Evolutionary conservation across 495 filamentous ascomycete species (phyloP).

Genomic region (Podospora sp.): DNA sequence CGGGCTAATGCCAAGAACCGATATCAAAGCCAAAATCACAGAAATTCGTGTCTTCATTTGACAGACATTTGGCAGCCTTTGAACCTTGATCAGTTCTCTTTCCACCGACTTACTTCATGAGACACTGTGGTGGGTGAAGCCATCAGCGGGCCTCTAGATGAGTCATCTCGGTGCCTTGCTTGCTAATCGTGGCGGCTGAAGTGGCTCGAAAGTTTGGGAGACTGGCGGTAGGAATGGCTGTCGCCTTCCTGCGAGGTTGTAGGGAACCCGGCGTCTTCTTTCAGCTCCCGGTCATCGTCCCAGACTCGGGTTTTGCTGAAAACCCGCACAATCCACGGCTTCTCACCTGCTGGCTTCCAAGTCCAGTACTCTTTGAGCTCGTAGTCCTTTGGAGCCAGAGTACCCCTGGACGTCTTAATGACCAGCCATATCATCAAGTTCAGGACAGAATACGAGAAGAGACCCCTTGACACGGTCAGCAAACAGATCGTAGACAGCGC

Average conservation of each 20-base stretch:
- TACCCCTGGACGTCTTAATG: slow-evolving; percentile 56
- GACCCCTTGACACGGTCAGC: slow-evolving; percentile 49
- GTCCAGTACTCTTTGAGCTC: slow-evolving; percentile 77
- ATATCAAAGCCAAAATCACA: neutral
- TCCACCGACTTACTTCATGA: neutral
- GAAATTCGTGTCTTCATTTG: neutral
- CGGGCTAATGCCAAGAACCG: neutral
- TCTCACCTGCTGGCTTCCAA: slow-evolving; percentile 49
- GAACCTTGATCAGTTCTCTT: neutral
- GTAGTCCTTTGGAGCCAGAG: slow-evolving; percentile 69
- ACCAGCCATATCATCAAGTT: slow-evolving; percentile 64
- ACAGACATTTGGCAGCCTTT: neutral
- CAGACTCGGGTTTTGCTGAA: slow-evolving; percentile 23
- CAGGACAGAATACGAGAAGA: slow-evolving; percentile 70
- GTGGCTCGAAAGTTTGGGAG: neutral
- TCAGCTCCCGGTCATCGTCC: slow-evolving; percentile 11
- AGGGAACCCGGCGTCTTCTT: slow-evolving; percentile 17
- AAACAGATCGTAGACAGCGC: neutral
- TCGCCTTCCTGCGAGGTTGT: slow-evolving; percentile 14
- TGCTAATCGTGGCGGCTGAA: neutral
- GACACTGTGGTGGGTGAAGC: neutral
- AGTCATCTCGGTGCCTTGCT: slow-evolving; percentile 1
- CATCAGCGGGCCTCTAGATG: neutral
- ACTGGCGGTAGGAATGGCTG: slow-evolving; percentile 1
- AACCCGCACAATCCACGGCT: slow-evolving; percentile 39